phyloP scores from a whole-genome alignment of 441 rosid species.

The Francoa sonchifolia region DNA sequence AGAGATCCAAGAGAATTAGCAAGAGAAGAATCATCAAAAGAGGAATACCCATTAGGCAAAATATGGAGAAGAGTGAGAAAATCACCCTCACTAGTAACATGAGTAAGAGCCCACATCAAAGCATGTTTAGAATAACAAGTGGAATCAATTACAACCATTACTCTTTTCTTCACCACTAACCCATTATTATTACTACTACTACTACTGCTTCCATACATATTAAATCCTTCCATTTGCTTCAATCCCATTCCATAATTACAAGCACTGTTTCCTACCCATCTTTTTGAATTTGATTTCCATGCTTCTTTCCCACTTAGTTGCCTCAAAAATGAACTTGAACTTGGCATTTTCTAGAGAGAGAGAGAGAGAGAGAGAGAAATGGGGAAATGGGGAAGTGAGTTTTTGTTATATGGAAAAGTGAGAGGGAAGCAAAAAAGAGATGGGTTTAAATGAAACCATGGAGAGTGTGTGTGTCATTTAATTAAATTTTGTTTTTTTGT shows the following conservation, averaged over 20 bases:
- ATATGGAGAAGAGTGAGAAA: constrained; percentile 72
- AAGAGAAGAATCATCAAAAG: constrained; percentile 30
- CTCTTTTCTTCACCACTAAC: constrained; percentile 45
- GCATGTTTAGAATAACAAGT: constrained; percentile 67
- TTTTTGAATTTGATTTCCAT: constrained; percentile 39
- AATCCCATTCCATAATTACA: constrained; percentile 15
- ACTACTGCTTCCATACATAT: constrained; percentile 16
- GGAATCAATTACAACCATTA: constrained; percentile 80
- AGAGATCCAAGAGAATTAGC: constrained; percentile 70
- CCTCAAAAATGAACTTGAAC: constrained; percentile 36
- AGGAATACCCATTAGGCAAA: constrained; percentile 22
- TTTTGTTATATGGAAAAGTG: neutral
- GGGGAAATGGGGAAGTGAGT: neutral
- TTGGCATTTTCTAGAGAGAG: constrained; percentile 25
- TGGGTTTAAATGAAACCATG: constrained; percentile 1
- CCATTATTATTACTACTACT: constrained; percentile 17
- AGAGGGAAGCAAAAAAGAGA: constrained; percentile 1
- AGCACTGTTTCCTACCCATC: constrained; percentile 26
- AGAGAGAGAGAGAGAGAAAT: neutral
- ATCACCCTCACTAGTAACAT: constrained; percentile 65
- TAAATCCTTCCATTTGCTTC: constrained; percentile 52
- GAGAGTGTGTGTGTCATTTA: too few relatives aligned
- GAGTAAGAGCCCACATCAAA: constrained; percentile 93
- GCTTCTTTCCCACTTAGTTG: constrained; percentile 46
- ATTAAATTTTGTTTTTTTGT: too few relatives aligned